Percentiles rank a stretch among this genome's conserved stretches.
phyloP scores from a whole-genome alignment of 2,329 filamentous ascomycete species.

The Botrytis byssoidea region DNA sequence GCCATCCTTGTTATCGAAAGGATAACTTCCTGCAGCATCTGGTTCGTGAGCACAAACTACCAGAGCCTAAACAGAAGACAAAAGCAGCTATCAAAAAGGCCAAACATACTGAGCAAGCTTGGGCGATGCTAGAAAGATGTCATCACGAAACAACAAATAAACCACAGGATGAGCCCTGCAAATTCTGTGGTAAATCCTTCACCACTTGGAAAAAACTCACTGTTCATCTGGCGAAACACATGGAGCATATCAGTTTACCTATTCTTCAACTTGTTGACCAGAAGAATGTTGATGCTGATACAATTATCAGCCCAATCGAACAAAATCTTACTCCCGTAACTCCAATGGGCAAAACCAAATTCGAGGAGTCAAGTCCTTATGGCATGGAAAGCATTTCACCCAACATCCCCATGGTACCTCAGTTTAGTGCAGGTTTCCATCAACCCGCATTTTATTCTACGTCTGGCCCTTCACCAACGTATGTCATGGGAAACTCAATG shows the following conservation, averaged over 20 bases:
- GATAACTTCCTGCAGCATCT: constrained; percentile 94
- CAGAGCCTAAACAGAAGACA: constrained; percentile 76
- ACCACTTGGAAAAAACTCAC: constrained; percentile 89
- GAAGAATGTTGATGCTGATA: constrained; percentile 56
- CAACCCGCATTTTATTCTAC: constrained; percentile 29
- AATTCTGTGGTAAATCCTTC: constrained; percentile 80
- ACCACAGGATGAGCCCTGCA: constrained; percentile 76
- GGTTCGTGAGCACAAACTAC: constrained; percentile 84
- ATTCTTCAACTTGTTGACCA: constrained; percentile 62
- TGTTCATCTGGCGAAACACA: constrained; percentile 90
- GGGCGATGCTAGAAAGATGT: constrained; percentile 75
- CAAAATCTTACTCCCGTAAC: constrained; percentile 36
- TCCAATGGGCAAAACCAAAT: constrained; percentile 30
- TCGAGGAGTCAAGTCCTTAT: constrained; percentile 35
- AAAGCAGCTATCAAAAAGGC: constrained; percentile 65
- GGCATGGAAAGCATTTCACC: constrained; percentile 33
- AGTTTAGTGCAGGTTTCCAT: constrained; percentile 30
- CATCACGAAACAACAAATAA: constrained; percentile 64
- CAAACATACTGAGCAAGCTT: constrained; percentile 61
- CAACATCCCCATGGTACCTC: constrained; percentile 26
- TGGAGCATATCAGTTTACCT: constrained; percentile 87
- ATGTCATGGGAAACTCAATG: constrained; percentile 28
- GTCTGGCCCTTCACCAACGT: constrained; percentile 23
- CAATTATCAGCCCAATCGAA: constrained; percentile 66
- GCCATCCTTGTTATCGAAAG: constrained; percentile 79